phyloP scores from a whole-genome alignment of 306 rosid genomes.

The Luffa aegyptiaca region DNA sequence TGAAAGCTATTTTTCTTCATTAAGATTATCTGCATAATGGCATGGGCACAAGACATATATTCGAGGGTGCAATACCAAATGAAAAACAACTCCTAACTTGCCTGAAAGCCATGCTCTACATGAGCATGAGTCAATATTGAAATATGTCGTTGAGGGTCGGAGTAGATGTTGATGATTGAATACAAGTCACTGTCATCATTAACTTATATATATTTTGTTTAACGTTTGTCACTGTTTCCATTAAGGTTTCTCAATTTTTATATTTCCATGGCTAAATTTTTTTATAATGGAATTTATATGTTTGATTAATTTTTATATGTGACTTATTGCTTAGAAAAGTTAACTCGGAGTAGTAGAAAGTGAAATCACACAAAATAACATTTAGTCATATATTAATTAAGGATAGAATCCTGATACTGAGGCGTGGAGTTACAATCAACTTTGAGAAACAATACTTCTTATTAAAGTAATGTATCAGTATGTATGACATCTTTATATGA shows the following conservation, averaged over 20 bases:
- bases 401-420: background rate
- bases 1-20: background rate
- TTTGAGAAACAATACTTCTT: background rate
- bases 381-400: background rate
- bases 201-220: background rate
- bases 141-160: no score
- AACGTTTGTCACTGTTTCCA: no score
- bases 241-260: background rate
- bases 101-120: background rate
- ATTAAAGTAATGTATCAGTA: background rate
- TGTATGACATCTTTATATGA: background rate
- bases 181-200: background rate
- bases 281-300: background rate
- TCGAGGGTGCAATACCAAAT: background rate
- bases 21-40: background rate
- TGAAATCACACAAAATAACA: background rate
- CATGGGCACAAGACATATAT: background rate
- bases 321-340: background rate
- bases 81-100: background rate
- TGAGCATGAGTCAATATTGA: no score
- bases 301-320: background rate
- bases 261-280: background rate
- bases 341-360: background rate
- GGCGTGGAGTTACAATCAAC: background rate
- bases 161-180: background rate